phyloP scores from a whole-genome alignment of 257 asterid species.

The Scutellaria baicalensis region DNA sequence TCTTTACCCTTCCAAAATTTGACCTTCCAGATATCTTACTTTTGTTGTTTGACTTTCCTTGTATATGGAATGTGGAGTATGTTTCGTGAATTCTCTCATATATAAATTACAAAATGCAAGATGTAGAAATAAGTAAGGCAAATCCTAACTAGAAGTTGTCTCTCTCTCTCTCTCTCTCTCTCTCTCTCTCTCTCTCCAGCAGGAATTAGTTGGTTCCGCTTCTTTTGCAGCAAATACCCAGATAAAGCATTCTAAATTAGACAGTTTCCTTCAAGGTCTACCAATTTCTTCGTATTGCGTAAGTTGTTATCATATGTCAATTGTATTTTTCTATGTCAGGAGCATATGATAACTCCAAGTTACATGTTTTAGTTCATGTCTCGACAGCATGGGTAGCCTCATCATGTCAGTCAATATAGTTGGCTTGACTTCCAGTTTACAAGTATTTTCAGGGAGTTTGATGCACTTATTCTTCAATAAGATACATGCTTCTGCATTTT shows the following conservation, averaged over 20 bases:
- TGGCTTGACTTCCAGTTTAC: not conserved
- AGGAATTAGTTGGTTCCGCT: conserved; percentile 47
- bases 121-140: not conserved
- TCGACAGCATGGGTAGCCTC: not conserved
- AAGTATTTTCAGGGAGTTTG: not conserved
- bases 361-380: not conserved
- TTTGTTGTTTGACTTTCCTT: not conserved
- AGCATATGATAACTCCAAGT: not conserved
- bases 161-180: no score
- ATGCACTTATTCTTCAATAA: not conserved
- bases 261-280: conserved; percentile 57
- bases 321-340: not conserved
- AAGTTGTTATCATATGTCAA: conserved; percentile 24
- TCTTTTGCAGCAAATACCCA: conserved; percentile 29
- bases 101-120: not conserved
- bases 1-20: not conserved
- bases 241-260: conserved; percentile 47
- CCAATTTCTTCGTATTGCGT: conserved; percentile 75
- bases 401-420: not conserved
- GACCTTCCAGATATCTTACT: not conserved
- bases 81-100: not conserved
- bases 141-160: no score
- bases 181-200: conserved; percentile 9
- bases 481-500: not conserved
- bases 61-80: not conserved